Base-by-base conservation (phyloP, 2,329 filamentous ascomycete genomes). In the Botrytis elliptica region DNA sequence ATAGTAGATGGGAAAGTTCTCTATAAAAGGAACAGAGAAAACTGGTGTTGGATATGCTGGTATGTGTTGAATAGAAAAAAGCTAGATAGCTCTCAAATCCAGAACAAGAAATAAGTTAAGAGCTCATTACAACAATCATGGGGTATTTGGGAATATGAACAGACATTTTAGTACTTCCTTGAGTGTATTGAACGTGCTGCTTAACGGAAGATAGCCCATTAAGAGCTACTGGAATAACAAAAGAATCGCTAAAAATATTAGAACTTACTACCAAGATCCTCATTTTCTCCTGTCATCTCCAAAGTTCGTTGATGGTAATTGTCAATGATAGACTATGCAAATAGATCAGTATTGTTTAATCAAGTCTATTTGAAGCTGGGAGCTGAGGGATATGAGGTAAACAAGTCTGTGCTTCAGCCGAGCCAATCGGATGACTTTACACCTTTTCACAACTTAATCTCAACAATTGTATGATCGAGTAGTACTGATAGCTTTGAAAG, bases 381-480 rank as follows among this genome's bases (percentile, higher is more conserved):
- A n/a, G 12, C 22, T 40, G 59, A 62, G 25, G 18, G 18, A 38
- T 8, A 20, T 62, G 33, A 63, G 25, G 14, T 40, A 25, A 38
- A 57, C 6, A 38, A 42, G 60, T n/a, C 49, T 20, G 25, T 68
- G 38, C n/a, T 22, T 18, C 38, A 69, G 33, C 49, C 66, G 49
- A 69, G 18, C n/a, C 49, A 42, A 69, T 69, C 49, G 36, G 49
- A 69, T 57, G 36, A 20, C 6, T 25, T 42, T 57, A 68, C 38
- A 68, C n/a, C 18, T 57, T 18, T 25, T 38, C 42, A 10, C 36
- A 36, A 52, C 33, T 4, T 14, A 29, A 40, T 16, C 4, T 38
- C 9, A 55, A 25, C 16, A 18, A 69, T 42, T 69, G 10, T 44
- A 57, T 68, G 2, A 25, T 9, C 10, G 29, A 42, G 36, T 25